Evolutionary conservation across 371 early-diverging fungal species (phyloP).

Genomic region (Mortierella sp.): DNA sequence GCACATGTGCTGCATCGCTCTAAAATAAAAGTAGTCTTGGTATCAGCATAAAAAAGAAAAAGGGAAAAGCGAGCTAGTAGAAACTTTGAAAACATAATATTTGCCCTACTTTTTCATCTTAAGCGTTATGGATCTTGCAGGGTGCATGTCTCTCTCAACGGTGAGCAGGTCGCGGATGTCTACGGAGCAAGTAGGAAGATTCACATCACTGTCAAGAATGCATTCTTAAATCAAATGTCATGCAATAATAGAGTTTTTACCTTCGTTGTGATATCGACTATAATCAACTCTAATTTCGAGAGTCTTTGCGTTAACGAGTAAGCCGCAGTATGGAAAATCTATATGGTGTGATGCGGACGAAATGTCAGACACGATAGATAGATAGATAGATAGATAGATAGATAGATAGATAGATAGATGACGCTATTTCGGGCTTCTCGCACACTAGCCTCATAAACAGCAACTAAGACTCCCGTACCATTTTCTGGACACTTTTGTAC

Average conservation of each 20-base stretch:
- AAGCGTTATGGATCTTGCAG: slow-evolving; percentile 57
- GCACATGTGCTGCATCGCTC: slow-evolving; percentile 49
- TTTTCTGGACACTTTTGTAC: slow-evolving; percentile 23
- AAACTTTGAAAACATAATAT: not conserved
- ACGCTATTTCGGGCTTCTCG: no score
- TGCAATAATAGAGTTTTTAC: slow-evolving; percentile 7
- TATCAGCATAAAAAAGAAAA: no score
- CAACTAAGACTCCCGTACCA: not conserved
- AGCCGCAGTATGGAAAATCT: slow-evolving; percentile 92
- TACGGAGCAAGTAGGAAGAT: not conserved
- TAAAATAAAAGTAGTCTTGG: slow-evolving; percentile 1
- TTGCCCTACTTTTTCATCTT: slow-evolving; percentile 60
- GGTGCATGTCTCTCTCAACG: slow-evolving; percentile 52
- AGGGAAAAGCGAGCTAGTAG: no score
- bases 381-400: not conserved
- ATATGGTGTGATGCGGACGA: not conserved
- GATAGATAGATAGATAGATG: not conserved
- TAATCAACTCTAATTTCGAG: slow-evolving; percentile 78
- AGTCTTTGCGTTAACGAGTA: slow-evolving; percentile 71
- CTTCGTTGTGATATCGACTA: slow-evolving; percentile 58
- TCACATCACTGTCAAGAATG: not conserved
- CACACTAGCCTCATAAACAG: no score
- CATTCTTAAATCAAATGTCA: not conserved
- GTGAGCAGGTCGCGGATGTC: slow-evolving; percentile 47
- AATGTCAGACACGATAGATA: no score